Base-by-base conservation (phyloP, 768 basidiomycete species). In the Russula emetica region DNA sequence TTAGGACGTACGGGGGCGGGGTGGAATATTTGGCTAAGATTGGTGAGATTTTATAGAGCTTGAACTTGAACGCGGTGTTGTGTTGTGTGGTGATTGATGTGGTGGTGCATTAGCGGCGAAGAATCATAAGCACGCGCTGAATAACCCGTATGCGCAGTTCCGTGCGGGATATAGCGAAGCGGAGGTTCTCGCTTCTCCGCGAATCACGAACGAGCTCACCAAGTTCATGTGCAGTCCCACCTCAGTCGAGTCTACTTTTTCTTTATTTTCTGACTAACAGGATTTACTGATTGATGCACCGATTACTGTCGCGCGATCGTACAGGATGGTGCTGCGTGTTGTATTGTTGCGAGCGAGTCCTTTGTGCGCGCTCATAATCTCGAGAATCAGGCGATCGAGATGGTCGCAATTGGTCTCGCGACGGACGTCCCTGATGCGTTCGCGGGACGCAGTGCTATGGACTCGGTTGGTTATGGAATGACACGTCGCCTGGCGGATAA, bases 171-270 rank as follows among this genome's bases (percentile, higher is more conserved):
- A 88, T 87, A 85, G 79, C 22, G 82, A 83, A 22, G 85, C 91
- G 67, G 81, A 92, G 69, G 80, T 92, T 30, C 71, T 90, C 58
- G 77, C 78, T 13, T 81, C 89, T 3, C 80, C 82, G 7, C 86
- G 85, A 75, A 84, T 92, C 71, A 87, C 80, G 49, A 85, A 83
- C 52, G 82, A 90, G 68, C 76, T 90, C 54, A 91, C 91, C 2
- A 88, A 88, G 73, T 86, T 83, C 72, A 93, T 92, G 89, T 93
- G 90, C 71, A 92, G 88, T 69, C 91, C 91, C 0, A 94, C 91
- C 36, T 92, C 84, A 40, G 62, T 63, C 58, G 55, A 51, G 62
- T 26, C 40, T 32, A 16, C 36, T 62, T 10, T 26, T 9, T 14
- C n/a, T 30, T 20, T 10, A 10, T 13, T 14, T 30, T 28, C 14